Evolutionary conservation across 2,329 filamentous ascomycete species (phyloP).

Genomic region (Diaporthe vexans): DNA sequence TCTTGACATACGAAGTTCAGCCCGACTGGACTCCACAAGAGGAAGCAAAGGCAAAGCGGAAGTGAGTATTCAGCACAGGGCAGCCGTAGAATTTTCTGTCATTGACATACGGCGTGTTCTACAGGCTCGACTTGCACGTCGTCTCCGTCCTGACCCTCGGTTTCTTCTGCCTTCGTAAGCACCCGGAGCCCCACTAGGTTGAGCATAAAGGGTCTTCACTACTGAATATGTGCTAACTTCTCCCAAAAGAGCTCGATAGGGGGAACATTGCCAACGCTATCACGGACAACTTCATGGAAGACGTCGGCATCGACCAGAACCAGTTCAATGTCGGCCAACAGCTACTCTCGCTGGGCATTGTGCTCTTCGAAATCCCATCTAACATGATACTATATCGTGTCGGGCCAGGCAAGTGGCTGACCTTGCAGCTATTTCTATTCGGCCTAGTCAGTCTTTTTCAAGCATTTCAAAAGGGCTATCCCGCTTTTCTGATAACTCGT

Average conservation of each 20-base stretch:
- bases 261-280: constrained; percentile 59
- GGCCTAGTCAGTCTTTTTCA: constrained; percentile 57
- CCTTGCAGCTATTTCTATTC: constrained; percentile 28
- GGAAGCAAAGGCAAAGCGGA: constrained; percentile 16
- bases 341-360: constrained; percentile 63
- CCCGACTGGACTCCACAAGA: constrained; percentile 21
- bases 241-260: constrained; percentile 32
- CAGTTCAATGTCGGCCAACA: constrained; percentile 67
- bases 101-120: background rate
- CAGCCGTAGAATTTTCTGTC: background rate
- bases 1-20: background rate
- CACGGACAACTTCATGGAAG: constrained; percentile 63
- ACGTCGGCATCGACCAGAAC: constrained; percentile 63
- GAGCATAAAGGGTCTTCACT: background rate
- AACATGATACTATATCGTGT: constrained; percentile 48
- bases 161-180: constrained; percentile 15
- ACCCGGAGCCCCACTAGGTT: too few relatives aligned
- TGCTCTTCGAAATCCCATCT: constrained; percentile 57
- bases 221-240: background rate
- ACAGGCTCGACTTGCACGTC: constrained; percentile 5
- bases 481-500: constrained; percentile 53
- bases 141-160: constrained; percentile 18
- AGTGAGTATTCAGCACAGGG: background rate
- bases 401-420: constrained; percentile 53
- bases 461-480: constrained; percentile 55